Base-by-base conservation (phyloP, 805 yeast genomes). In the Saccharomycopsis sp. region DNA sequence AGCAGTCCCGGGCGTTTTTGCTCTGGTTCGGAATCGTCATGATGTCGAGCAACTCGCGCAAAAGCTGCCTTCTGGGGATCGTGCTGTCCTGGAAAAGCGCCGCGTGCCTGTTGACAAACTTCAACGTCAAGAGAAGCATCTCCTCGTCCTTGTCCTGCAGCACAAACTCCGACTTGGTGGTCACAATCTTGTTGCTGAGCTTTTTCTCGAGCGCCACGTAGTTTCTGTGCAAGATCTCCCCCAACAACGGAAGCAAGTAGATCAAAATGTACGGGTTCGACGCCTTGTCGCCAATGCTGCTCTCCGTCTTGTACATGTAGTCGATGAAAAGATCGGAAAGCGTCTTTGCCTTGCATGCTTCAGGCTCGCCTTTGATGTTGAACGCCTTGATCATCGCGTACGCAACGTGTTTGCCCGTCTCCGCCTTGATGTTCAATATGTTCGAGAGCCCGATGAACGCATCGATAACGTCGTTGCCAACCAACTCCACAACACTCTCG, bases 141-240 rank as follows among this genome's bases (percentile, higher is more conserved):
- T 91, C 97, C 69, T 91, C 97, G 67, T 87, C 91, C n/a, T 84
- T 84, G 64, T 84, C 89, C 68, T 89, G 96, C 57, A 89, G 92
- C 34, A 79, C 79, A 68, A 85, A 87, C 64, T 89, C 95, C 1
- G 84, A 74, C 34, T 83, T 85, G 1, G 78, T 73, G 3, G 70
- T 72, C 53, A 70, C 67, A 8, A 73, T 69, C 1, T 74, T 77
- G 65, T 82, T 84, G 51, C 75, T 76, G 2, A 84, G 74, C 64
- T 79, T 81, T 61, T 74, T 78, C 55, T 80, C 65, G 1, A 87
- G 80, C 48, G 77, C 80, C 0, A 66, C 71, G 57, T 82, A 84
- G 59, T 95, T 94, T 51, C 77, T 79, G 56, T 82, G 82, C 62
- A 91, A 73, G 5, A 89, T 87, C 57, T 79, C 79, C 15, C 82